Conservation (phyloP, 2,329 filamentous ascomycete genomes). For the Venturia aucupariae region DNA sequence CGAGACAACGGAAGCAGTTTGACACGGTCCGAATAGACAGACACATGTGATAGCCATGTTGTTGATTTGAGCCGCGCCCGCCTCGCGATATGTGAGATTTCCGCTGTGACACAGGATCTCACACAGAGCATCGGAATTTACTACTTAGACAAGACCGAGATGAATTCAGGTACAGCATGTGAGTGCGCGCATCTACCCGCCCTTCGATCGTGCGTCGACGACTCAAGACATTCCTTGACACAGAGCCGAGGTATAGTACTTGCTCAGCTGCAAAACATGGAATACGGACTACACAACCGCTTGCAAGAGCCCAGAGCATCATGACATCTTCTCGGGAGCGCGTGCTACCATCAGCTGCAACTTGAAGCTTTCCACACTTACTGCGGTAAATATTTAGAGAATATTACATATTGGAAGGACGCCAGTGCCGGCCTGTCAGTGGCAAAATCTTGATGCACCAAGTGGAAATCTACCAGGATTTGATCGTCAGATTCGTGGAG, state of each 20-base stretch:
- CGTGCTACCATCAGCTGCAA: neutral
- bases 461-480: neutral
- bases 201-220: neutral
- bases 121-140: neutral
- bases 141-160: neutral
- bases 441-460: neutral
- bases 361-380: too few species aligned
- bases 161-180: conserved; percentile 4
- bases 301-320: too few species aligned
- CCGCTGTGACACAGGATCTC: neutral
- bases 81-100: neutral
- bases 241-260: neutral
- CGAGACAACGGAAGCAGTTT: neutral
- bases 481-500: neutral
- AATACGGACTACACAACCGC: too few species aligned
- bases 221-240: neutral
- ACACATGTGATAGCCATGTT: neutral
- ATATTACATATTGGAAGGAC: too few species aligned
- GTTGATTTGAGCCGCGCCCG: neutral
- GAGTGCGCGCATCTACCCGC: neutral
- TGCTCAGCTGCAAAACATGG: too few species aligned
- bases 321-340: neutral
- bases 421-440: neutral
- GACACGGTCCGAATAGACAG: neutral
- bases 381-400: too few species aligned